phyloP scores from a whole-genome alignment of 208 protist species.

The Acanthamoeba polyphaga region DNA sequence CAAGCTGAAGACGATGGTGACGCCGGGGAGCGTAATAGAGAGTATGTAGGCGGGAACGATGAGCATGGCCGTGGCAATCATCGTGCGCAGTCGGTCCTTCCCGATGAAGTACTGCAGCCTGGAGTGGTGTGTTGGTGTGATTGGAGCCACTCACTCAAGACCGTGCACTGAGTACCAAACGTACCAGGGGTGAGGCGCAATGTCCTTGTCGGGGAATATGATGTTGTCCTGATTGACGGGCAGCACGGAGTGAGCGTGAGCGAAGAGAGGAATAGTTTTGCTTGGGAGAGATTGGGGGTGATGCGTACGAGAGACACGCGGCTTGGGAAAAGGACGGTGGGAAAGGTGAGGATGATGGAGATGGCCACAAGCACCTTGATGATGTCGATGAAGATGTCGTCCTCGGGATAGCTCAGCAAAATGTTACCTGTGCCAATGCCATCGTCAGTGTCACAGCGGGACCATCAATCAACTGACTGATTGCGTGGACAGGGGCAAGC shows the following conservation, averaged over 20 bases:
- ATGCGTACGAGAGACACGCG: not conserved
- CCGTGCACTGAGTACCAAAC: not conserved
- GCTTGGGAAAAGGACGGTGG: slow-evolving; percentile 17
- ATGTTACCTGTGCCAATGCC: not conserved
- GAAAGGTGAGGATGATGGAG: slow-evolving; percentile 32
- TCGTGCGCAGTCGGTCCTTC: slow-evolving; percentile 30
- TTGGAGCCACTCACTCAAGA: not conserved
- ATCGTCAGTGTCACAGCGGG: too few relatives aligned
- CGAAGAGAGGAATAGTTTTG: not conserved
- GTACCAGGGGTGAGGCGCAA: slow-evolving; percentile 16
- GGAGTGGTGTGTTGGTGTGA: not conserved
- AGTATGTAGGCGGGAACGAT: slow-evolving; percentile 4
- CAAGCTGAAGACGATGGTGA: slow-evolving; percentile 27
- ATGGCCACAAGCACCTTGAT: slow-evolving; percentile 22
- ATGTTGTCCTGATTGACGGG: not conserved
- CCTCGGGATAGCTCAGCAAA: slow-evolving; percentile 25
- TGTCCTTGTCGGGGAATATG: slow-evolving; percentile 29
- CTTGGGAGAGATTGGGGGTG: not conserved
- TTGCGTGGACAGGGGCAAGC: not conserved
- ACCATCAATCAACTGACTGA: too few relatives aligned
- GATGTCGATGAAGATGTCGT: slow-evolving; percentile 56
- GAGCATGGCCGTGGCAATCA: slow-evolving; percentile 49
- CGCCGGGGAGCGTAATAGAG: slow-evolving; percentile 8
- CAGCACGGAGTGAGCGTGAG: too few relatives aligned
- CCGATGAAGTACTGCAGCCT: slow-evolving; percentile 29